Base-by-base conservation (phyloP, 106 monocot species). In the Narthecium ossifragum region DNA sequence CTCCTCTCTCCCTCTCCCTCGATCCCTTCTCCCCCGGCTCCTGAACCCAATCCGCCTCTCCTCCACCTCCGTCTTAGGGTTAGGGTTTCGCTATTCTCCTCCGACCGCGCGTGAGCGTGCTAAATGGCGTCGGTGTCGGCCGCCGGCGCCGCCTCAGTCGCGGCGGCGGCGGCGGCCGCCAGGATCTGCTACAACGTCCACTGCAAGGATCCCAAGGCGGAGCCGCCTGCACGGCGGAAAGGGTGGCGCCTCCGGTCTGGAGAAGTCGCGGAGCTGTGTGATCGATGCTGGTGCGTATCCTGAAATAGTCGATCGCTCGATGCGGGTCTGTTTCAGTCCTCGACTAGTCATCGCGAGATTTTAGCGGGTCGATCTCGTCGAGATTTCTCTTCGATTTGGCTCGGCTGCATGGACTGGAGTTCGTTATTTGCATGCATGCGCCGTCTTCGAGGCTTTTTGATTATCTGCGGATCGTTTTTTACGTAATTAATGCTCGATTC, bases 191-290 rank as follows among this genome's bases (percentile, higher is more conserved):
- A 22, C 49, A 49, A 49, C 23, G 17, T 23, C 22, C 49, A 49
- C 22, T 49, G 49, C 21, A 49, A 49, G 49, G 49, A 49, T n/a
- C 5, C 49, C 2, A 49, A 24, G 49, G 22, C 23, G 22, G 49
- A 49, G 5, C 22, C 49, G 0, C 22, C 49, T 0, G 22, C 49
- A 1, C 5, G 17, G 9, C 49, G 23, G 49, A 20, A 24, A 24
- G 49, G 49, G 9, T 49, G 49, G 49, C 17, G 49, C 22, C 49
- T 49, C 9, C 49, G 49, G 6, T 49, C 49, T 7, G 49, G 49
- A 4, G 49, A 49, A 3, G 9, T 22, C 23, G 49, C 49, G 5
- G 49, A 49, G 9, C 49, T 49, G 22, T 49, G 49, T 24, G 49
- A 49, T 24, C 49, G 49, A 3, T 49, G 49, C 49, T 49, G 49